Evolutionary conservation across 2,329 filamentous ascomycete species (phyloP).

Genomic region (Trichothecium sympodiale): DNA sequence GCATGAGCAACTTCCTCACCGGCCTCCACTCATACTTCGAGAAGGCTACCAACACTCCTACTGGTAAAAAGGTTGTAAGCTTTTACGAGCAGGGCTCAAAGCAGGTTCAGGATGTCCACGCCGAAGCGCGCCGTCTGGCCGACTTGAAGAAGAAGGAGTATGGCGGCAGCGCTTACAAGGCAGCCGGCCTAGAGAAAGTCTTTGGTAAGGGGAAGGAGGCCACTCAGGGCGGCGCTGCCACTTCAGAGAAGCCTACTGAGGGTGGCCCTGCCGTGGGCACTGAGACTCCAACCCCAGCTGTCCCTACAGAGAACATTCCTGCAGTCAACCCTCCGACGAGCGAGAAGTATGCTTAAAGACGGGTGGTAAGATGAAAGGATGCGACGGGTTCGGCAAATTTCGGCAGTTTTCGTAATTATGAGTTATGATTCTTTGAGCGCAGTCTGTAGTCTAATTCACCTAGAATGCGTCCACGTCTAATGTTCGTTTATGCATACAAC

Average conservation of each 20-base stretch:
- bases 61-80: conserved; percentile 73
- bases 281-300: conserved; percentile 2
- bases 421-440: too few species aligned
- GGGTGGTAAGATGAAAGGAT: too few species aligned
- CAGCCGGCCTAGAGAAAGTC: conserved; percentile 44
- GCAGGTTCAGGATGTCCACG: conserved; percentile 89
- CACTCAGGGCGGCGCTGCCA: conserved; percentile 23
- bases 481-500: too few species aligned
- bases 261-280: conserved; percentile 2
- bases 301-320: conserved; percentile 8
- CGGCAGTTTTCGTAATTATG: too few species aligned
- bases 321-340: conserved; percentile 12
- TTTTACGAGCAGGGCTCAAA: conserved; percentile 82
- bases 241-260: neutral
- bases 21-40: conserved; percentile 86
- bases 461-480: too few species aligned
- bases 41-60: conserved; percentile 78
- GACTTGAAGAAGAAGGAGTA: conserved; percentile 67
- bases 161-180: conserved; percentile 48
- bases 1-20: conserved; percentile 51
- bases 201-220: conserved; percentile 41
- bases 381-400: too few species aligned
- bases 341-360: conserved; percentile 10
- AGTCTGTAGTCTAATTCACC: too few species aligned
- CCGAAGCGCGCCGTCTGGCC: conserved; percentile 78